phyloP scores from a whole-genome alignment of 2,329 filamentous ascomycete genomes.

The Penicillium sp. region DNA sequence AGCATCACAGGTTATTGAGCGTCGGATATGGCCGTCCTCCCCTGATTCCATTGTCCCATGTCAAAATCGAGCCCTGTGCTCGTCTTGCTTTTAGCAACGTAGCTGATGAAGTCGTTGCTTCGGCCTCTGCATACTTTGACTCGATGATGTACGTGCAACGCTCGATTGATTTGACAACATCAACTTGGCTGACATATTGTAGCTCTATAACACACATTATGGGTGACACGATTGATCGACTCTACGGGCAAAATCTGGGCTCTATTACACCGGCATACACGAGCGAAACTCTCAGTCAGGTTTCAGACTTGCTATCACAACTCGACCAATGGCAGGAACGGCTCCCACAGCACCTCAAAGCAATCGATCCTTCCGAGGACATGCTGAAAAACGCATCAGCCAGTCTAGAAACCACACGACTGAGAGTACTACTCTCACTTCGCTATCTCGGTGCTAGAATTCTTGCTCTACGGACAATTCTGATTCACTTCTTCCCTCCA shows the following conservation, averaged over 20 bases:
- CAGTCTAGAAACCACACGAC: background rate
- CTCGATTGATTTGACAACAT: background rate
- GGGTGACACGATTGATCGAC: background rate
- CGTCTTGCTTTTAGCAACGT: background rate
- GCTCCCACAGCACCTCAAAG: background rate
- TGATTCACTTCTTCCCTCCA: background rate
- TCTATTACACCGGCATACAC: background rate
- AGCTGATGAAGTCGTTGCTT: background rate
- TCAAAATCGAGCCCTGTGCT: background rate
- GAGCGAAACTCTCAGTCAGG: background rate
- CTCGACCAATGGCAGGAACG: background rate
- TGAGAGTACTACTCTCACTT: background rate
- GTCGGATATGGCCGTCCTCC: background rate
- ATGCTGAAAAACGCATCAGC: background rate
- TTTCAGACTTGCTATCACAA: background rate
- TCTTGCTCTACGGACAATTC: background rate
- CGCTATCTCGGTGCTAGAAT: background rate
- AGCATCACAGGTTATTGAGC: background rate
- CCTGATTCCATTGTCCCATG: background rate
- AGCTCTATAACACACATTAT: background rate
- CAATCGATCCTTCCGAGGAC: background rate
- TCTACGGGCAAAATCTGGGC: background rate
- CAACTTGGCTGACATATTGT: background rate
- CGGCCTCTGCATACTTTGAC: background rate
- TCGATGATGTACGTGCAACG: background rate